Evolutionary conservation across 2,329 filamentous ascomycete genomes (phyloP), one percentile per base, ranked within the genome.

Genomic region (Diaporthe nobilis): DNA sequence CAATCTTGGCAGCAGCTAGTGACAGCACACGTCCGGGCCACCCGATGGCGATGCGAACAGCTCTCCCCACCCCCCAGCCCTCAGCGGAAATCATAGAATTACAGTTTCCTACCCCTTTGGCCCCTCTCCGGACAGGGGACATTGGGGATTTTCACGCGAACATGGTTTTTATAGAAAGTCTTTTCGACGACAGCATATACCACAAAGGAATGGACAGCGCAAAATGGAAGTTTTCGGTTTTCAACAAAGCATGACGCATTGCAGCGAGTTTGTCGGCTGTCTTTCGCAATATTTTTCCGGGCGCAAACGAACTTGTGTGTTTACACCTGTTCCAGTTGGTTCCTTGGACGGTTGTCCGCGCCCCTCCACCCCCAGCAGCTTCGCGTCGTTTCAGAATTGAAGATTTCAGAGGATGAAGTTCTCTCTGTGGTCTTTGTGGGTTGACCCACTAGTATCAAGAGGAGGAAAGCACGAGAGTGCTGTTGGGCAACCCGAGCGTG

Each of bases 101-200:
- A 53, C 51, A 57, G 28, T 51, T 73, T 67, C 51, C 44, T 57
- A 47, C 60, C 65, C 37, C 31, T 72, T 61, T 51, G 68, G n/a
- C 25, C 68, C 13, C 37, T 37, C 65, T 53, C 44, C 20, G 42
- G 22, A 63, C 51, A 57, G 61, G 63, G 51, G 37, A 20, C 42
- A 39, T 9, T 25, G 28, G 55, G 72, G 58, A 31, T 74, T 49
- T 55, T 74, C 49, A 76, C 58, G 49, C 60, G 57, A 65, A 58
- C 39, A 72, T 71, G 57, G 57, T 42, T 75, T 70, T 68, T 75
- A 72, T 76, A 77, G 73, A 76, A 71, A 61, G 71, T 74, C 58
- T 44, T 70, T 76, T 55, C 71, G 31, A 77, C 70, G 74, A 71
- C 72, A 72, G 75, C 74, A 76, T 77, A 76, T 77, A 77, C 76